Evolutionary conservation across 1,284 basidiomycete genomes (phyloP).

Genomic region (Sporisorium reilianum): DNA sequence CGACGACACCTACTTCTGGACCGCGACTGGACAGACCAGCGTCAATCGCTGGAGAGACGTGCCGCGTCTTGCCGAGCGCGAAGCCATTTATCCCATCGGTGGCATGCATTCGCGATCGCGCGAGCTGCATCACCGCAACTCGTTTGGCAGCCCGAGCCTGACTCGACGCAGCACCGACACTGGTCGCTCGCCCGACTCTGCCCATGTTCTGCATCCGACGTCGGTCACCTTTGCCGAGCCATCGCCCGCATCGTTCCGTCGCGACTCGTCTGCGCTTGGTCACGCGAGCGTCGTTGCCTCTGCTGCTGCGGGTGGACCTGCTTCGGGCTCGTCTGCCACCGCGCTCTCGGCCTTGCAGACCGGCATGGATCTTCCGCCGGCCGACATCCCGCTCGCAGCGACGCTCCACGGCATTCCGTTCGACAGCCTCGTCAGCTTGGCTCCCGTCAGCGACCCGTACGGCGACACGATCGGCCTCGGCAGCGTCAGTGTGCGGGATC

Average conservation of each 20-base stretch:
- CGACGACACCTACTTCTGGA: slow-evolving; percentile 90
- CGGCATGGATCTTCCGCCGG: slow-evolving; percentile 42
- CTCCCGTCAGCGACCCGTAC: slow-evolving; percentile 81
- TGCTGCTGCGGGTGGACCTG: slow-evolving; percentile 7
- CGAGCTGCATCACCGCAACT: slow-evolving; percentile 22
- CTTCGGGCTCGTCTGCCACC: slow-evolving; percentile 3
- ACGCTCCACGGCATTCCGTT: slow-evolving; percentile 80
- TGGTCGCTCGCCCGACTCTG: slow-evolving; percentile 27
- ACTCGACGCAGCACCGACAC: slow-evolving; percentile 35
- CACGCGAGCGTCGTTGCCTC: not conserved
- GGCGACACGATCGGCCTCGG: slow-evolving; percentile 54
- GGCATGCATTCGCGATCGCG: slow-evolving; percentile 23
- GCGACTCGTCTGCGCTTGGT: slow-evolving; percentile 5
- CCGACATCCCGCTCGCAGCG: slow-evolving; percentile 36
- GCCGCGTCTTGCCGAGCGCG: slow-evolving; percentile 56
- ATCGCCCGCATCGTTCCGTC: slow-evolving; percentile 3
- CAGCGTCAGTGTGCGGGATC: slow-evolving; percentile 55
- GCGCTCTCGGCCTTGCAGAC: slow-evolving; percentile 26
- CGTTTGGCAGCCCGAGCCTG: slow-evolving; percentile 31
- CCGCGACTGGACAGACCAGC: slow-evolving; percentile 83
- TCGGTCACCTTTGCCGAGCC: slow-evolving; percentile 52
- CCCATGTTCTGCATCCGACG: slow-evolving; percentile 18
- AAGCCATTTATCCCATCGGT: slow-evolving; percentile 53
- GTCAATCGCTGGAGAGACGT: slow-evolving; percentile 83
- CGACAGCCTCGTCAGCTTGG: slow-evolving; percentile 81